Conservation (phyloP, 2,329 filamentous ascomycete genomes). For the Microdochium paspali region DNA sequence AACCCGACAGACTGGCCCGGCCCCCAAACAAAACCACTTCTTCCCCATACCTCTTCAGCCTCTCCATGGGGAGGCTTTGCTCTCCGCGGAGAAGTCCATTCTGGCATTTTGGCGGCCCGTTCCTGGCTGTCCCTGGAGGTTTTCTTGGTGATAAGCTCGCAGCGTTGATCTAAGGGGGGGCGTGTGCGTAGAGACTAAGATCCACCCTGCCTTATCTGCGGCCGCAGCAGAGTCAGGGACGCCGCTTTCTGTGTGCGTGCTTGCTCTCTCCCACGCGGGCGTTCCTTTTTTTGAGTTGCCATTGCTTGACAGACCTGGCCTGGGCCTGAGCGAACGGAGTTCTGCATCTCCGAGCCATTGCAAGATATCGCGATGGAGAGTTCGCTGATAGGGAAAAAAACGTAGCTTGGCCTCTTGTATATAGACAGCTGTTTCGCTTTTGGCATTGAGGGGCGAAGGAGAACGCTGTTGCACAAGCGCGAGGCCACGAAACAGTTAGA, state of each 20-base stretch:
- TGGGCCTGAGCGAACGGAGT: background rate
- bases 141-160: background rate
- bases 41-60: background rate
- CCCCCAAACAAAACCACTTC: background rate
- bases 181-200: background rate
- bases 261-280: background rate
- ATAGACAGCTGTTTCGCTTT: background rate
- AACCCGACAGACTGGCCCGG: background rate
- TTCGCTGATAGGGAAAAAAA: background rate
- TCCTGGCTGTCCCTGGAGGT: background rate
- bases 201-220: background rate
- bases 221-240: too few species aligned
- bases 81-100: background rate
- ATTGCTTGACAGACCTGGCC: background rate
- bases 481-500: too few species aligned
- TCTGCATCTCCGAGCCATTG: background rate
- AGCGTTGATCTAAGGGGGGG: background rate
- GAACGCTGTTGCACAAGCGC: background rate
- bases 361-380: background rate
- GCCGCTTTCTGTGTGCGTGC: background rate
- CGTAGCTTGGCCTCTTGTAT: background rate
- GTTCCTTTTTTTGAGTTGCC: background rate
- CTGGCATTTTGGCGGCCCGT: background rate
- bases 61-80: background rate
- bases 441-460: background rate